phyloP scores from a whole-genome alignment of 2,329 filamentous ascomycete species.

The Fonsecaea multimorphosa region DNA sequence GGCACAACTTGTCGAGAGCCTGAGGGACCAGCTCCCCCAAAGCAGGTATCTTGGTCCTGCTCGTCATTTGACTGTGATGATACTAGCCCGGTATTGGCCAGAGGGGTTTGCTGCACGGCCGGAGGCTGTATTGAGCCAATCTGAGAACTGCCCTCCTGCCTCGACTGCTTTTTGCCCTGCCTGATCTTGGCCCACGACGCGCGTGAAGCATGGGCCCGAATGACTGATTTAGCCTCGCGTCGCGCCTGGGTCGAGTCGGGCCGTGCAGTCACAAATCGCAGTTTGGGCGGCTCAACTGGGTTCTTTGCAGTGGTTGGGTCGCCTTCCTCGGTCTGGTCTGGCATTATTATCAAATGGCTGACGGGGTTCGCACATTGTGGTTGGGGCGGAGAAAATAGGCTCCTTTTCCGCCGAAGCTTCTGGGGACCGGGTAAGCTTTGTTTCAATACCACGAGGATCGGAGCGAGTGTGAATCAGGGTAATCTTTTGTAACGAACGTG shows the following conservation, averaged over 20 bases:
- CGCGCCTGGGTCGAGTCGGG: slow-evolving; percentile 12
- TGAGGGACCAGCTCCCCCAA: neutral
- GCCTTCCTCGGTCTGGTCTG: slow-evolving; percentile 11
- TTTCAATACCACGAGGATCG: neutral
- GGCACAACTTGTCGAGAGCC: slow-evolving; percentile 8
- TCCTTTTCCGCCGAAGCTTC: neutral
- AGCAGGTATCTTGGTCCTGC: neutral
- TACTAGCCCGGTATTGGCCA: neutral
- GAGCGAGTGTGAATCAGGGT: neutral
- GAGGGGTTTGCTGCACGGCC: neutral
- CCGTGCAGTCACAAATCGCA: slow-evolving; percentile 12
- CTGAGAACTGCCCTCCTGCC: neutral
- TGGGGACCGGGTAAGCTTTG: neutral
- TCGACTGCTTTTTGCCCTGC: slow-evolving; percentile 17
- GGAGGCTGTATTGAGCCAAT: neutral
- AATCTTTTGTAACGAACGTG: neutral
- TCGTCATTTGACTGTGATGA: neutral
- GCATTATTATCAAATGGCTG: slow-evolving; percentile 6
- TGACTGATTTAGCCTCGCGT: slow-evolving; percentile 14
- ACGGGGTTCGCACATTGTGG: slow-evolving; percentile 9
- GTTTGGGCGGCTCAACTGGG: neutral
- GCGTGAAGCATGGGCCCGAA: slow-evolving; percentile 18
- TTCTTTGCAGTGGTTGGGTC: slow-evolving; percentile 1
- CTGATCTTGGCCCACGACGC: slow-evolving; percentile 20
- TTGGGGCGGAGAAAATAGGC: slow-evolving; percentile 1